Conservation (phyloP, 805 yeast species). For the Dipodascopsis tothii region DNA sequence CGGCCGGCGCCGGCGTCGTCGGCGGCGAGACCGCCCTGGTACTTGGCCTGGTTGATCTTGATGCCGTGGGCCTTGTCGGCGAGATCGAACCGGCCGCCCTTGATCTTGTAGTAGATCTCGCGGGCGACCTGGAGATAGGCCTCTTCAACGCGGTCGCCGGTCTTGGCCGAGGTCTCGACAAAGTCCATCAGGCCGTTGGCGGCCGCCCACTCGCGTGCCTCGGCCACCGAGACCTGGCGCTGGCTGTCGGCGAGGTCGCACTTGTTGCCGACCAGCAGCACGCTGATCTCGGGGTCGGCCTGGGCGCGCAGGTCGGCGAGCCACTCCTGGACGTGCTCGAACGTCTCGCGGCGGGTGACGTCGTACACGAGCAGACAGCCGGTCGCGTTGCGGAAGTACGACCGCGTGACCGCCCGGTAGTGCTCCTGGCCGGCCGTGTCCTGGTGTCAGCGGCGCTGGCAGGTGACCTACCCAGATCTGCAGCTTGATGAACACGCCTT, state of each 20-base stretch:
- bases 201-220: slow-evolving; percentile 41
- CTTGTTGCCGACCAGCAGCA: slow-evolving; percentile 77
- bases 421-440: slow-evolving; percentile 34
- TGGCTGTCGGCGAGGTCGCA: slow-evolving; percentile 41
- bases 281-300: slow-evolving; percentile 57
- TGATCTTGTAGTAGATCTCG: slow-evolving; percentile 30
- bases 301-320: slow-evolving; percentile 62
- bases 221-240: slow-evolving; percentile 30
- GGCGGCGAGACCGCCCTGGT: slow-evolving; percentile 2
- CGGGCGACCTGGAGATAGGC: slow-evolving; percentile 35
- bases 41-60: slow-evolving; percentile 20
- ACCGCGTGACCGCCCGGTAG: slow-evolving; percentile 33
- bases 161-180: slow-evolving; percentile 55
- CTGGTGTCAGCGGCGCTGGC: slow-evolving; percentile 11
- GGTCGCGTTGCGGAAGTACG: slow-evolving; percentile 34
- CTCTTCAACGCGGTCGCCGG: slow-evolving; percentile 48
- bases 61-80: slow-evolving; percentile 26
- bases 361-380: slow-evolving; percentile 35
- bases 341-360: slow-evolving; percentile 32
- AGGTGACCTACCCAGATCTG: slow-evolving; percentile 31
- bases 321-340: slow-evolving; percentile 49
- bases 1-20: no score
- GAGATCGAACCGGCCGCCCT: slow-evolving; percentile 28
- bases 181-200: slow-evolving; percentile 39
- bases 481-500: slow-evolving; percentile 29